phyloP scores from a whole-genome alignment of 352 stramenopile genomes.

The Blastocystis sp. region DNA sequence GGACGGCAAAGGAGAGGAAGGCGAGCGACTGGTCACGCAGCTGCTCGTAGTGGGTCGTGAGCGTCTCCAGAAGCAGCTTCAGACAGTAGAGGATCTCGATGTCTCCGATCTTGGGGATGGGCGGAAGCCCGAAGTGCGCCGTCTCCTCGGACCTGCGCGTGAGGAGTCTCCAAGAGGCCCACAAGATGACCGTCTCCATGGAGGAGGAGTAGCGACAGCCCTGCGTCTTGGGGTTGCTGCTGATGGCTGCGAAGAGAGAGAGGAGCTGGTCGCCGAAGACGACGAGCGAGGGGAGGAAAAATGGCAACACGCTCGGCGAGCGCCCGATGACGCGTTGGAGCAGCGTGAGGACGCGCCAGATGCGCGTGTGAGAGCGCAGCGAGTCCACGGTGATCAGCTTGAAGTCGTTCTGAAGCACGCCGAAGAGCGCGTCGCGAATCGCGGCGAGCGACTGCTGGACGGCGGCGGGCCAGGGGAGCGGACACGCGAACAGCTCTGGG shows the following conservation, averaged over 20 bases:
- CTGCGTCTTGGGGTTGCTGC: not conserved
- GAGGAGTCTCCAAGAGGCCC: not conserved
- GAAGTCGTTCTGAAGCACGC: not conserved
- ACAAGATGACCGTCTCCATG: not conserved
- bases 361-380: not conserved
- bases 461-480: not conserved
- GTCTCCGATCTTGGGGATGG: not conserved
- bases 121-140: not conserved
- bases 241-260: not conserved
- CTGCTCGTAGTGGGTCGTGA: not conserved
- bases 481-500: not conserved
- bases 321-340: not conserved
- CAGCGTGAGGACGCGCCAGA: slow-evolving; percentile 4
- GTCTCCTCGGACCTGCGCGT: not conserved
- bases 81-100: slow-evolving; percentile 13
- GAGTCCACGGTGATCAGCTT: not conserved
- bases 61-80: not conserved
- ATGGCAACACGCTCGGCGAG: not conserved
- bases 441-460: not conserved
- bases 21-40: not conserved
- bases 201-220: not conserved
- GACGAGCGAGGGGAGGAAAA: not conserved
- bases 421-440: not conserved
- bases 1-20: not conserved
- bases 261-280: not conserved